Conservation (phyloP, 495 filamentous ascomycete species). For the Xylaria flabelliformis region DNA sequence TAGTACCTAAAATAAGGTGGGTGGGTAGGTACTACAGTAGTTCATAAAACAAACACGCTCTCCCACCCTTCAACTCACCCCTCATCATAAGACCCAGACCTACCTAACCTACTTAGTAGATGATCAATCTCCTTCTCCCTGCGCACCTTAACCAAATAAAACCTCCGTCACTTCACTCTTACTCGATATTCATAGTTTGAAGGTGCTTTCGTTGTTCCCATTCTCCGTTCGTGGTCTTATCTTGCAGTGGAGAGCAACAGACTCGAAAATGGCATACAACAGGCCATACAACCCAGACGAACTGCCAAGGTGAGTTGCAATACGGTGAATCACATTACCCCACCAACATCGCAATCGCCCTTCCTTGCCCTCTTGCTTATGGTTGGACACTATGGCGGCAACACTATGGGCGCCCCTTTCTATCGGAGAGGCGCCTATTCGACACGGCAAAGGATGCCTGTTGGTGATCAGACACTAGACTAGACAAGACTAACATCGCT, state of each 20-base stretch:
- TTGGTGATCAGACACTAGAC: conserved; percentile 34
- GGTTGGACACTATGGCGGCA: conserved; percentile 5
- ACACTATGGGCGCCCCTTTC: conserved; percentile 11
- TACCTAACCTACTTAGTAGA: too few species aligned
- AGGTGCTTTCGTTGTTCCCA: conserved; percentile 9
- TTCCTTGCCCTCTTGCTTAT: conserved; percentile 7
- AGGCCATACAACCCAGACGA: conserved; percentile 93
- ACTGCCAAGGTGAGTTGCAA: conserved; percentile 82
- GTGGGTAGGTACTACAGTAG: background rate
- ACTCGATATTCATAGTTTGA: background rate
- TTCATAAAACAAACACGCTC: conserved; percentile 23
- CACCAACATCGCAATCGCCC: conserved; percentile 19
- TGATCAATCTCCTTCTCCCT: conserved; percentile 14
- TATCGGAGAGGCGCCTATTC: conserved; percentile 14
- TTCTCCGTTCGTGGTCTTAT: conserved; percentile 24
- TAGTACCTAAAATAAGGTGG: background rate
- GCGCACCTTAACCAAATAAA: conserved; percentile 28
- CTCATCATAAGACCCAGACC: conserved; percentile 8
- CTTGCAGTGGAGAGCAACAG: conserved; percentile 12
- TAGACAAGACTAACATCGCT: conserved; percentile 29
- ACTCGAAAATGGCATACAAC: conserved; percentile 86
- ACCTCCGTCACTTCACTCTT: conserved; percentile 3
- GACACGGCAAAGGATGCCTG: conserved; percentile 22
- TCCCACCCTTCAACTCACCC: conserved; percentile 1
- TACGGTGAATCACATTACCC: conserved; percentile 5